Base-by-base conservation (phyloP, 179 eudicot genomes). In the Silene noctiflora region DNA sequence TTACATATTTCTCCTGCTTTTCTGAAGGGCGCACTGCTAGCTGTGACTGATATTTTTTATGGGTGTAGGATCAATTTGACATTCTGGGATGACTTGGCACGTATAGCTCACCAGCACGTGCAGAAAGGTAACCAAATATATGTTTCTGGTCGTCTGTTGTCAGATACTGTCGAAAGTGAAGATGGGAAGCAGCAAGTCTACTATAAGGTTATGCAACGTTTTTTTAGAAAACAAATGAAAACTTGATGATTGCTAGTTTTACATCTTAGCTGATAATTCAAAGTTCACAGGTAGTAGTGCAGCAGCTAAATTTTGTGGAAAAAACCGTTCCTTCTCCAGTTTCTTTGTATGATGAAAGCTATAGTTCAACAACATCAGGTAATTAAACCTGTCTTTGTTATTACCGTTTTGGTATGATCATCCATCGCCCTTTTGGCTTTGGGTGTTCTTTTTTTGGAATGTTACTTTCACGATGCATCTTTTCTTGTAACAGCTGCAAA, bases 51-150 rank as follows among this genome's bases (percentile, higher is more conserved):
- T 61, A 31, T 20, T 71, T 25, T 51, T 76, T 44, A 44, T 78
- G 69, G 74, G 79, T 81, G 58, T 84, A 94, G 98, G 96, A 84
- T 94, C 77, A 87, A 81, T 77, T 85, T 94, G 89, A 86, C 91
- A 69, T 92, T 94, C 78, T 94, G 98, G 97, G 91, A 91, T 79
- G 96, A 93, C 35, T 69, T 95, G 88, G 99, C 97, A 33, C 89
- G 88, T 77, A 61, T 85, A 74, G 95, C 99, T 68, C 83, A 77
- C 80, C 93, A 93, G 85, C 99, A 95, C 77, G 80, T 92, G 65
- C 87, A 93, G 79, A 95, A 91, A 85, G 99, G 97, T 58, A 84
- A 86, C 5, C 95, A 88, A 69, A 88, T 95, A 80, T 93, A 85
- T 76, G 91, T 93, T 67, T 83, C 89, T 80, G 99, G 99, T 67